Evolutionary conservation across 2,329 filamentous ascomycete species (phyloP).

Genomic region (Aspergillus sp.): DNA sequence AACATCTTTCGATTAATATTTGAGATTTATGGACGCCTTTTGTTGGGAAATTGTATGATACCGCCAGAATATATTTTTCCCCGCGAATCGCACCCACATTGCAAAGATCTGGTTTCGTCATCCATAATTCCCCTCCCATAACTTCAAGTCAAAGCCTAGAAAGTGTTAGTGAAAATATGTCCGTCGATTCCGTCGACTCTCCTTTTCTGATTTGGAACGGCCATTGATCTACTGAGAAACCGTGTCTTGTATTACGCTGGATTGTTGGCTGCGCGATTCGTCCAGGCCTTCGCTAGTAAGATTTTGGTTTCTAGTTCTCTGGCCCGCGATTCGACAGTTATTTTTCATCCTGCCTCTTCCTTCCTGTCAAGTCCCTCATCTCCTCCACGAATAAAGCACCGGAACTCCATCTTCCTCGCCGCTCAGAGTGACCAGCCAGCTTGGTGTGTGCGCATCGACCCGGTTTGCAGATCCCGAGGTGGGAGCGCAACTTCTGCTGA

Average conservation of each 20-base stretch:
- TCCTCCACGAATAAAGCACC: slow-evolving; percentile 6
- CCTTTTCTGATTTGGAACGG: slow-evolving; percentile 3
- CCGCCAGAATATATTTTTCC: not conserved
- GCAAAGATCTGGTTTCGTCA: not conserved
- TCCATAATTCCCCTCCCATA: not conserved
- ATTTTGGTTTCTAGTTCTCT: slow-evolving; percentile 1
- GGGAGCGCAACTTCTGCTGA: slow-evolving; percentile 10
- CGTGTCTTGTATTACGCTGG: slow-evolving; percentile 9
- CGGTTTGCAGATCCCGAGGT: slow-evolving; percentile 17
- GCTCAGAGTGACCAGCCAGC: slow-evolving; percentile 10
- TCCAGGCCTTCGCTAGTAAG: slow-evolving; percentile 2
- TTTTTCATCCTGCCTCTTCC: not conserved
- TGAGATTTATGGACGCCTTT: too few species aligned
- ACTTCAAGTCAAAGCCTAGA: not conserved
- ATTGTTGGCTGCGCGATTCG: slow-evolving; percentile 5
- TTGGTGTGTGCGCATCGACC: slow-evolving; percentile 7
- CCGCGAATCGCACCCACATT: not conserved
- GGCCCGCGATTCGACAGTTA: slow-evolving; percentile 11
- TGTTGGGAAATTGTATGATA: too few species aligned
- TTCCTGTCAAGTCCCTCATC: not conserved
- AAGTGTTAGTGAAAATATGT: not conserved
- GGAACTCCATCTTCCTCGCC: not conserved
- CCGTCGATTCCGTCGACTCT: not conserved
- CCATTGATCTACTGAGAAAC: not conserved
- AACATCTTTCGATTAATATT: not conserved